Evolutionary conservation across 108 stramenopile species (phyloP), one percentile per base, ranked within the genome.

Genomic region (Nitzschia sp.): DNA sequence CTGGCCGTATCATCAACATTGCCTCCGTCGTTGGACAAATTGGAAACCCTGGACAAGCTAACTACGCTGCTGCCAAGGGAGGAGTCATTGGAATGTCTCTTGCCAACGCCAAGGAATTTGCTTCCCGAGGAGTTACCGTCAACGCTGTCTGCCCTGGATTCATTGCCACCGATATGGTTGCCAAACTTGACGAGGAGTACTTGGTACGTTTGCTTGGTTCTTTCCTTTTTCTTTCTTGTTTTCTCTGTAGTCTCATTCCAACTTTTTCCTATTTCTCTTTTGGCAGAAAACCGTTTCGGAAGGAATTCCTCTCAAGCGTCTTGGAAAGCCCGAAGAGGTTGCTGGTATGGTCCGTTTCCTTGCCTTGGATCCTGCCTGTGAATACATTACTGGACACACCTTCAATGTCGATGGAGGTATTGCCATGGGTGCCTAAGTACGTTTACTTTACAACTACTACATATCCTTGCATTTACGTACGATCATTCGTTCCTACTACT

Each of bases 391-490:
- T 52, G 92, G 96, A 53, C 97, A 97, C 67, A 82, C 76, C 60
- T 95, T 97, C 79, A 96, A 95, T 76, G 94, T 98, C 15, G 97
- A 98, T 75, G 97, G 97, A 46, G 97, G 97, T 17, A 93, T 98
- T 69, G 94, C 96, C 19, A 97, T 97, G 68, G 97, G 97, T 48
- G 73, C 73, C 41, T 92, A 86, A 85, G 20, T 63, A n/a, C 21
- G 48, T 6, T 1, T n/a, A 50, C 17, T 34, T 5, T 34, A 34
- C 29, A 34, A 34, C 29, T 3, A 34, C 29, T 34, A 34, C 29
- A 34, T 34, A 34, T 34, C 29, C 29, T 34, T 34, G 29, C 29
- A 34, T 34, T 34, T 34, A 5, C 29, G 29, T 34, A 34, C 29
- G 29, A 34, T 34, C 1, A 34, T 34, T 34, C 29, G 5, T 34